Evolutionary conservation across 169 alveolate species (phyloP), one percentile per base, ranked within the genome.

Genomic region (Neospora caninum): DNA sequence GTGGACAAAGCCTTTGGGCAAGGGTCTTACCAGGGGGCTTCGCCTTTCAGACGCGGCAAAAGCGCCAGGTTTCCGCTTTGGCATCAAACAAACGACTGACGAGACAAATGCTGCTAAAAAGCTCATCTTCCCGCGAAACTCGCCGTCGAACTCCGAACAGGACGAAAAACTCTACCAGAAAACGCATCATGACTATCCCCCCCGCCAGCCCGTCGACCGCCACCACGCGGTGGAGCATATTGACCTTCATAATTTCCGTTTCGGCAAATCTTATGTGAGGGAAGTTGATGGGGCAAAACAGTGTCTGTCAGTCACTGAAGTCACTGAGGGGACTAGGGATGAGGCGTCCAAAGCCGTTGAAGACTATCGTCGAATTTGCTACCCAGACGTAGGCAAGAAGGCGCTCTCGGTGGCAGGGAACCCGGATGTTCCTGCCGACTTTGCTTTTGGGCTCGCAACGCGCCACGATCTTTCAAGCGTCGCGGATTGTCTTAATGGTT

Each of bases 21-120:
- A 49, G n/a, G 10, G 87, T 0, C 27, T 10, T 16, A 34, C n/a
- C 34, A 42, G 67, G 6, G 70, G 67, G 31, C 69, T 45, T 20
- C 70, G 36, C 34, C 89, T 82, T 22, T 36, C 89, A 42, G 89
- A 82, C 54, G 38, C 87, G 0, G n/a, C 87, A 78, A 27, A 41
- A 10, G 69, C 54, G 38, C 69, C 54, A 7, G 10, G 27, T n/a
- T 82, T 82, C 89, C 89, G 89, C 38, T 82, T 82, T 38, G 89
- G 89, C 69, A 82, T 82, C 58, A 82, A 82, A 6, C 89, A 82
- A 42, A 41, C 89, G 27, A 82, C 89, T 10, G 89, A 82, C 67
- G 89, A 82, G 67, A 36, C 41, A 20, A 36, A 82, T 49, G 89
- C 89, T 31, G 89, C 89, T 10, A 82, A 82, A n/a, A 82, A 45